Evolutionary conservation across 164 flowering plant genomes (phyloP).

Genomic region (Kalanchoe fedtschenkoi): DNA sequence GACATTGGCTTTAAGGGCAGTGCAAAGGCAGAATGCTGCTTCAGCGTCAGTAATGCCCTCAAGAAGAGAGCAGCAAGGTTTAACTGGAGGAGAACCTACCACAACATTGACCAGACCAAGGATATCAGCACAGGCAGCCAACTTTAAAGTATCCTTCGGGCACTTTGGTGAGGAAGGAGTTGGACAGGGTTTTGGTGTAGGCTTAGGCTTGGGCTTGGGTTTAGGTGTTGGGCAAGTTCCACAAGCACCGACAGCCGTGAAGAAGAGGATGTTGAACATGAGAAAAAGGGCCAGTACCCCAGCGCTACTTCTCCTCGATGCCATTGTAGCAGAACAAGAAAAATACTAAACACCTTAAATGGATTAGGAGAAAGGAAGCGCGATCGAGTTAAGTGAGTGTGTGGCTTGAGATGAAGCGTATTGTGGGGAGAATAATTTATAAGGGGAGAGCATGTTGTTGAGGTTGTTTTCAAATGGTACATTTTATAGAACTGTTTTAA

Average conservation of each 20-base stretch:
- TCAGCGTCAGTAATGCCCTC: constrained; percentile 52
- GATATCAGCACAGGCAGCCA: constrained; percentile 42
- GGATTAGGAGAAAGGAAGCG: no score
- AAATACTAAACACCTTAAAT: no score
- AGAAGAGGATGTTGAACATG: constrained; percentile 36
- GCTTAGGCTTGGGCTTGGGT: constrained; percentile 16
- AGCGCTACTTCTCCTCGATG: constrained; percentile 20
- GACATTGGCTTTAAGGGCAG: constrained; percentile 48
- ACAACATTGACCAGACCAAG: constrained; percentile 25
- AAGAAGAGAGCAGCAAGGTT: constrained; percentile 53
- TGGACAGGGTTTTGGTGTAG: constrained; percentile 14
- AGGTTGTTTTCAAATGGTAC: no score
- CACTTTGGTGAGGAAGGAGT: constrained; percentile 18
- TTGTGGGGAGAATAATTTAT: no score
- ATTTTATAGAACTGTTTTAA: no score
- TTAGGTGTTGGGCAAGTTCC: constrained; percentile 19
- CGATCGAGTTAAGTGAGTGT: no score
- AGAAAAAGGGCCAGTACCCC: constrained; percentile 36
- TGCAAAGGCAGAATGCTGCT: constrained; percentile 65
- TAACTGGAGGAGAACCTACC: constrained; percentile 30
- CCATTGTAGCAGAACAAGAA: constrained; percentile 22
- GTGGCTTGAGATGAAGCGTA: no score
- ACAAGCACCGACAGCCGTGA: constrained; percentile 26
- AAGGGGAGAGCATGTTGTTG: no score
- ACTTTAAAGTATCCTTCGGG: constrained; percentile 38